Evolutionary conservation across 78 protist species (phyloP).

Genomic region (Dictyostelium discoideum): DNA sequence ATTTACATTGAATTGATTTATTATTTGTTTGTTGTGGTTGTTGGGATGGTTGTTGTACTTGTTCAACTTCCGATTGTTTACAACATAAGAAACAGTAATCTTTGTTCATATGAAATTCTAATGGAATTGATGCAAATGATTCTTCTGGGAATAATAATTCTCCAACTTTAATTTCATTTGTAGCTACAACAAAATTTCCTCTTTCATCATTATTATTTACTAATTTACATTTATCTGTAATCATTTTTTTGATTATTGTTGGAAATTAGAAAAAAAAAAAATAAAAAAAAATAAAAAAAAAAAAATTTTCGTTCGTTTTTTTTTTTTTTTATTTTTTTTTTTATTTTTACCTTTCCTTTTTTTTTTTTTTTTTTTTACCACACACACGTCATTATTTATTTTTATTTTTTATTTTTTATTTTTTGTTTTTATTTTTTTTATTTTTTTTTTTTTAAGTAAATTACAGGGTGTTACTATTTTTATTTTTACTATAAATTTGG

Average conservation of each 20-base stretch:
- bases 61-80: not conserved
- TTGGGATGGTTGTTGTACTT: not conserved
- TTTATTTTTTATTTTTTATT: not conserved
- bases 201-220: not conserved
- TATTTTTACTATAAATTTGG: too few species aligned
- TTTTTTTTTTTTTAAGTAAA: not conserved
- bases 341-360: not conserved
- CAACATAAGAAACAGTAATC: slow-evolving; percentile 22
- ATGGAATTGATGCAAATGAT: slow-evolving; percentile 69
- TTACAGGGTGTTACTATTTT: too few species aligned
- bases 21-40: not conserved
- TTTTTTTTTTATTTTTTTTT: too few species aligned
- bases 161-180: not conserved
- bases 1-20: slow-evolving; percentile 11
- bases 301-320: too few species aligned
- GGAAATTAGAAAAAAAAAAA: not conserved
- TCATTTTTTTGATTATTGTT: not conserved
- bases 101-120: not conserved
- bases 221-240: slow-evolving; percentile 15
- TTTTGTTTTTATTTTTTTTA: not conserved
- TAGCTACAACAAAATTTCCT: slow-evolving; percentile 24
- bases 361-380: not conserved
- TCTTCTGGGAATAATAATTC: slow-evolving; percentile 30
- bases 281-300: too few species aligned
- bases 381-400: not conserved